Base-by-base conservation (phyloP, 2,329 filamentous ascomycete genomes). In the Cladophialophora yegresii region DNA sequence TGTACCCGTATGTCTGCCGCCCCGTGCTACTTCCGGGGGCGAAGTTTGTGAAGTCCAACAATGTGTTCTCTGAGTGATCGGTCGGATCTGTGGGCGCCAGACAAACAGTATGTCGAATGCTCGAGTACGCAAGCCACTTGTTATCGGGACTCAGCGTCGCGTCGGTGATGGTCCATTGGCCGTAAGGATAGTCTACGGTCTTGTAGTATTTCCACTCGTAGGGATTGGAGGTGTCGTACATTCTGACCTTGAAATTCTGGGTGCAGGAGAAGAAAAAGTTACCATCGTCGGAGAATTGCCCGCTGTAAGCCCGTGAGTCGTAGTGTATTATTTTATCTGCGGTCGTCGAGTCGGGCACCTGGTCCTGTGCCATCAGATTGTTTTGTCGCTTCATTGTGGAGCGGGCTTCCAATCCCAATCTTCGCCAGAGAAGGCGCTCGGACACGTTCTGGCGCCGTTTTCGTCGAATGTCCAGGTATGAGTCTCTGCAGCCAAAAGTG, bases 141-240 rank as follows among this genome's bases (percentile, higher is more conserved):
- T 97, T 98, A 79, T 98, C 92, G 0, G 93, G 92, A 66, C 91
- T 96, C 50, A 98, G 77, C 0, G 91, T 90, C 1, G 93, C 93
- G 77, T 99, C 95, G 13, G 95, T 98, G 69, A 99, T 89, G 0
- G 93, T 98, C 95, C 95, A 99, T 72, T 91, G 89, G 2, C 93
- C 95, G 69, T 88, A 90, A 0, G 92, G 92, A 76, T 95, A 96
- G 30, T 83, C 80, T 4, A 92, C 91, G 0, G 90, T 93, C 79
- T 93, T 98, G 82, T 97, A 97, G 76, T 96, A 93, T 75, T 89
- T 89, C 95, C 95, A 99, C 69, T 92, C 85, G 77, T 95, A 96
- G 0, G 93, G 92, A 71, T 97, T 96, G 1, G 91, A 93, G 0
- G 95, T 98, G 76, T 98, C 93, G 77, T 98, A 99, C 91, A 99